Evolutionary conservation across 441 rosid genomes (phyloP).

Genomic region (Populus hybrid): DNA sequence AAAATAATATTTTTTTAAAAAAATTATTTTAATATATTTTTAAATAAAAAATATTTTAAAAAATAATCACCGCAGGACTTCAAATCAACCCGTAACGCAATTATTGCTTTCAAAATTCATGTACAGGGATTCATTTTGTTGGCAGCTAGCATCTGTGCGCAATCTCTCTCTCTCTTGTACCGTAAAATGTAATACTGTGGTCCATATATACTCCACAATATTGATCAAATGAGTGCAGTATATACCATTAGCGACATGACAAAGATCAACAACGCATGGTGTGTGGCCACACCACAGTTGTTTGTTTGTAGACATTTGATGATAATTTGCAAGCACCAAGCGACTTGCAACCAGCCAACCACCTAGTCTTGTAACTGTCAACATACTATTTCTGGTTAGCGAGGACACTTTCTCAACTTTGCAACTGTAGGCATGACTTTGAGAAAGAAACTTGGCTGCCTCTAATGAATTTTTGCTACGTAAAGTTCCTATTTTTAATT

Average conservation of each 20-base stretch:
- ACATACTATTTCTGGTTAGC: background rate
- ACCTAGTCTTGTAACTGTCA: background rate
- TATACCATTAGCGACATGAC: background rate
- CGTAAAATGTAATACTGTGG: no score
- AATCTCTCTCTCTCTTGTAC: background rate
- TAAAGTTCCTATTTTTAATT: no score
- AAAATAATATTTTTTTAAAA: no score
- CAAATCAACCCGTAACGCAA: no score
- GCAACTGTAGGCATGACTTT: background rate
- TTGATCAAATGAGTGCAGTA: background rate
- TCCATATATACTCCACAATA: no score
- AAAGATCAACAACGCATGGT: background rate
- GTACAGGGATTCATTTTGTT: background rate
- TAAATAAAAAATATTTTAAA: no score
- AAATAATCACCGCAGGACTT: no score
- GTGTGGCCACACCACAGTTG: background rate
- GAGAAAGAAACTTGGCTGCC: background rate
- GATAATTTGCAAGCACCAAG: background rate
- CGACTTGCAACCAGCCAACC: conserved; percentile 1
- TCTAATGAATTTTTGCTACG: background rate
- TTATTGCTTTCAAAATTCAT: no score
- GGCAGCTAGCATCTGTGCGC: background rate
- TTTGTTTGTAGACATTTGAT: background rate
- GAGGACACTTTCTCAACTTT: background rate
- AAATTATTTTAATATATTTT: no score